Conservation (phyloP, 2,329 filamentous ascomycete genomes). For the Claviceps paspali region DNA sequence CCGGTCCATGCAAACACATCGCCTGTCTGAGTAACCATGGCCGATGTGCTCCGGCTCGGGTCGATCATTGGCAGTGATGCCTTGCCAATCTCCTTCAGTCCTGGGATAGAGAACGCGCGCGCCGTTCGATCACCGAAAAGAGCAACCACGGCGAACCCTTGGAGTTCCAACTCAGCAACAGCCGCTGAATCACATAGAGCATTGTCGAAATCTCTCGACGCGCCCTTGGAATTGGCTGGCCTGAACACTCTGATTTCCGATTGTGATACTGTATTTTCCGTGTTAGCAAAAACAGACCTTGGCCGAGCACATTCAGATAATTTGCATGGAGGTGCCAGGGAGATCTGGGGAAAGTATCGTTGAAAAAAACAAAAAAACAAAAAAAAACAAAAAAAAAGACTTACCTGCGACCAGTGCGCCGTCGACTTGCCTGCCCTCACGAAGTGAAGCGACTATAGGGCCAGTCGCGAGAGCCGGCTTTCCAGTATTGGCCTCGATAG, state of each 20-base stretch:
- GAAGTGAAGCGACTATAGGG: conserved; percentile 56
- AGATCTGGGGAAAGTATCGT: background rate
- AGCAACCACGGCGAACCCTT: conserved; percentile 65
- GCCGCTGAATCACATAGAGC: conserved; percentile 66
- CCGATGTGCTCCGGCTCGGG: conserved; percentile 50
- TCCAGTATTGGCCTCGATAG: conserved; percentile 67
- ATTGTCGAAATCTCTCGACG: conserved; percentile 77
- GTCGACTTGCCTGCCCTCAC: conserved; percentile 59
- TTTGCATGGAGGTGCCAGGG: no score
- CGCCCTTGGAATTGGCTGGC: conserved; percentile 74
- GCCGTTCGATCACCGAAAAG: conserved; percentile 72
- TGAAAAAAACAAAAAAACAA: background rate
- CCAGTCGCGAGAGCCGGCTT: conserved; percentile 63
- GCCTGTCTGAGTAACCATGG: conserved; percentile 60
- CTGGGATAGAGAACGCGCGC: conserved; percentile 75
- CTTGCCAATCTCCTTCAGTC: conserved; percentile 66
- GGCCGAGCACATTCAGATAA: background rate
- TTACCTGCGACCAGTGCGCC: conserved; percentile 64
- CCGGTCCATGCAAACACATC: conserved; percentile 80
- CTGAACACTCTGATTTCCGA: conserved; percentile 80
- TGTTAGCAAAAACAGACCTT: background rate
- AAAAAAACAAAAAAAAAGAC: conserved; percentile 11
- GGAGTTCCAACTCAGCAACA: conserved; percentile 58
- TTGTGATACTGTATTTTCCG: conserved; percentile 32
- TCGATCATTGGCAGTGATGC: conserved; percentile 57